phyloP scores from a whole-genome alignment of 169 alveolate genomes.

The Eimeria praecox region DNA sequence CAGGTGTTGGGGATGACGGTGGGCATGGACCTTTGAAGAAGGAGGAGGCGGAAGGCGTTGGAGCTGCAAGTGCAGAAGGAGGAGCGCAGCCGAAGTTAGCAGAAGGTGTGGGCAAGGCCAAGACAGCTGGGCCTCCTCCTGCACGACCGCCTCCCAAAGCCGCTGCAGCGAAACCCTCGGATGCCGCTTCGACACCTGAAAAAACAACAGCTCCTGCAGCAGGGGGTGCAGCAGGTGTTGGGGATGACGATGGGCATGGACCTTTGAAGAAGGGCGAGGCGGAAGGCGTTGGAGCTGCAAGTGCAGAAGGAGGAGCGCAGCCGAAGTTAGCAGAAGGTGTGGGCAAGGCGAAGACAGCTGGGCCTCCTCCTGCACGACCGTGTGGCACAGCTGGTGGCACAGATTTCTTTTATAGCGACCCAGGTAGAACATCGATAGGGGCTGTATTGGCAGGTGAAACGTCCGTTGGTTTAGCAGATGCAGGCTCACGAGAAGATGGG shows the following conservation, averaged over 20 bases:
- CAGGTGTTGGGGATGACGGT: not conserved
- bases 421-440: not conserved
- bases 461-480: too few species aligned
- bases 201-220: not conserved
- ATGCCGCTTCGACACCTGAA: not conserved
- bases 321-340: not conserved
- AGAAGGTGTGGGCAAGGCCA: not conserved
- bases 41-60: not conserved
- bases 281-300: not conserved
- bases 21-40: slow-evolving; percentile 3
- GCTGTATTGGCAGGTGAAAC: too few species aligned
- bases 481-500: too few species aligned
- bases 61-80: not conserved
- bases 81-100: not conserved
- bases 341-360: not conserved
- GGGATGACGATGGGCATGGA: not conserved
- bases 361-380: not conserved
- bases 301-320: not conserved
- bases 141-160: not conserved
- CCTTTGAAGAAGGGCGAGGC: not conserved
- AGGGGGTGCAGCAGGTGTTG: not conserved
- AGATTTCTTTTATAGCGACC: not conserved
- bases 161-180: not conserved
- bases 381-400: not conserved
- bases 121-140: not conserved